These are phyloP conservation scores for Harringtonia aguacate DNA, from an alignment of 2,329 filamentous ascomycete species.

Conservation along the genomic window DNA sequence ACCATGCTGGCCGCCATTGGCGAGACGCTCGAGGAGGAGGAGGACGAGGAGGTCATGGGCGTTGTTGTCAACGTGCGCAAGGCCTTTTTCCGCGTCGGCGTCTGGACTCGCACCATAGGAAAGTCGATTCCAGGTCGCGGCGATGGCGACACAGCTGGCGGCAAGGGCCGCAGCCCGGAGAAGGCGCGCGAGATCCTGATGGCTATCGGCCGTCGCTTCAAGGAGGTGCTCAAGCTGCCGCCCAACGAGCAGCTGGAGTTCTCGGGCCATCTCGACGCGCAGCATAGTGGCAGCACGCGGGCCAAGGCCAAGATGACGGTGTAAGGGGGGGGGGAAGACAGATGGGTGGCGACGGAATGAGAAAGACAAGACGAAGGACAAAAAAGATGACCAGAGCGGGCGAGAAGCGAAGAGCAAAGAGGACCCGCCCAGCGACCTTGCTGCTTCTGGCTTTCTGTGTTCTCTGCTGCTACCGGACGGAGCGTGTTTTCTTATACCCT, in stretches of 20 bases:
- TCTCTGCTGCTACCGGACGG: too few species aligned
- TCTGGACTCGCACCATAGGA: conserved; percentile 93
- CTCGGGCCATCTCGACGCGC: conserved; percentile 90
- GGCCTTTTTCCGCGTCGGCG: conserved; percentile 92
- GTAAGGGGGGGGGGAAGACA: too few species aligned
- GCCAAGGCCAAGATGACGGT: conserved; percentile 91
- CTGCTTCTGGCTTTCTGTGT: too few species aligned
- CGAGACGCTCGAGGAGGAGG: conserved; percentile 91
- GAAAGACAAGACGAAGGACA: background rate
- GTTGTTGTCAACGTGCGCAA: conserved; percentile 98
- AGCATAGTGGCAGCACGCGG: conserved; percentile 84
- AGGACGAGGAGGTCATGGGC: conserved; percentile 96
- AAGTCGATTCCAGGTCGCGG: conserved; percentile 70
- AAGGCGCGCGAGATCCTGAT: conserved; percentile 80
- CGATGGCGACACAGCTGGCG: conserved; percentile 59
- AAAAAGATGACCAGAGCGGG: background rate
- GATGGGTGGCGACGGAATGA: background rate
- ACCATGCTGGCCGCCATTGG: conserved; percentile 95
- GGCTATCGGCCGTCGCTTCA: conserved; percentile 82
- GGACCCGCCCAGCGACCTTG: too few species aligned
- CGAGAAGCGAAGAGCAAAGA: background rate
- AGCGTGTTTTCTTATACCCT: too few species aligned
- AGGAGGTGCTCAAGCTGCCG: conserved; percentile 77
- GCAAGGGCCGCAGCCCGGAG: conserved; percentile 66
- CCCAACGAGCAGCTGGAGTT: conserved; percentile 77